phyloP scores from a whole-genome alignment of 1,284 basidiomycete species.

The Cutaneotrichosporon cutaneum region DNA sequence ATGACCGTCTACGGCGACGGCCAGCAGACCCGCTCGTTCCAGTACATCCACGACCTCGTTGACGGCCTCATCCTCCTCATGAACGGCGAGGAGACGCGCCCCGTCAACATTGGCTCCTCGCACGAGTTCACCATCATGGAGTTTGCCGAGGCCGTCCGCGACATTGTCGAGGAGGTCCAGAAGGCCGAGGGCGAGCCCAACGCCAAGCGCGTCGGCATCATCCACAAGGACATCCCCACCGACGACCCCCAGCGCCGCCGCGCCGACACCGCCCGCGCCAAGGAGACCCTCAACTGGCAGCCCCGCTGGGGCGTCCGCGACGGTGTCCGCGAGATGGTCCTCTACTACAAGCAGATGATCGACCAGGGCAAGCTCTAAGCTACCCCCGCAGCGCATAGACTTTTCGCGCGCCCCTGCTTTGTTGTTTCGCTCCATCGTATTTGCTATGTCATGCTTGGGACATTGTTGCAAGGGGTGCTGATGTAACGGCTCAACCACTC shows the following conservation, averaged over 20 bases:
- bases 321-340: conserved; percentile 39
- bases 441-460: conserved; percentile 7
- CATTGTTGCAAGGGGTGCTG: background rate
- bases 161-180: conserved; percentile 85
- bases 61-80: conserved; percentile 77
- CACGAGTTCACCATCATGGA: conserved; percentile 93
- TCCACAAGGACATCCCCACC: conserved; percentile 79
- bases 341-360: conserved; percentile 26
- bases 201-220: conserved; percentile 64
- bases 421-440: background rate
- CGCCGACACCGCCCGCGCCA: conserved; percentile 88
- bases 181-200: conserved; percentile 67
- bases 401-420: background rate
- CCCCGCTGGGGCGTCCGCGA: conserved; percentile 66
- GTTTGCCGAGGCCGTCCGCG: conserved; percentile 82
- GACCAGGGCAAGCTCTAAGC: conserved; percentile 22
- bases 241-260: conserved; percentile 94
- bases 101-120: conserved; percentile 90
- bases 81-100: conserved; percentile 85
- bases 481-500: too few species aligned
- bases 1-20: conserved; percentile 98
- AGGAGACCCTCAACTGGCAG: conserved; percentile 81
- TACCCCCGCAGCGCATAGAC: background rate
- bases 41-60: conserved; percentile 66
- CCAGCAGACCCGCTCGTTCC: conserved; percentile 92